A percentile compares a stretch with the other conserved stretches of the same genome.
Evolutionary conservation across 163 green algal species (phyloP).

Genomic region (Smithsoniella earleae): DNA sequence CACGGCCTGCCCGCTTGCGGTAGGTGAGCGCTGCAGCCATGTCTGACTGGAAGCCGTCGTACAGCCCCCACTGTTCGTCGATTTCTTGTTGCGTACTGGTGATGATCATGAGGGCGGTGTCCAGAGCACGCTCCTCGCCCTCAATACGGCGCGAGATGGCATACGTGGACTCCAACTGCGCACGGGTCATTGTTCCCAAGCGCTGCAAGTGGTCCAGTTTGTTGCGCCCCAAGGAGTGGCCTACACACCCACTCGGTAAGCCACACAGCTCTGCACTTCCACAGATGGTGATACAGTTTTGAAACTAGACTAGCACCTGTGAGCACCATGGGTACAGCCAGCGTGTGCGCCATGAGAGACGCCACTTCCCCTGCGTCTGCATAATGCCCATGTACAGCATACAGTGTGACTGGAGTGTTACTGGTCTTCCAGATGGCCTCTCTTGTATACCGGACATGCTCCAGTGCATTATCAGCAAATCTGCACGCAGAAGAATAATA

Average conservation of each 20-base stretch:
- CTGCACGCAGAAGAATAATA: not conserved
- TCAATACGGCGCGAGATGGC: constrained; percentile 84
- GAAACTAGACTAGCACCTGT: too few species aligned
- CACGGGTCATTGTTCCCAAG: constrained; percentile 54
- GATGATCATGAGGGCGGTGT: constrained; percentile 75
- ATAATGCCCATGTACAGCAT: constrained; percentile 90
- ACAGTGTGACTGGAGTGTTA: constrained; percentile 65
- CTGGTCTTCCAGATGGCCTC: constrained; percentile 50
- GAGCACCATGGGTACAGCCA: constrained; percentile 79
- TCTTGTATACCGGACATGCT: constrained; percentile 58
- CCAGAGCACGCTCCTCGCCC: constrained; percentile 82
- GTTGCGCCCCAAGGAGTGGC: constrained; percentile 86
- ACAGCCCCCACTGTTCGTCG: constrained; percentile 83
- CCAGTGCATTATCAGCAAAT: constrained; percentile 78
- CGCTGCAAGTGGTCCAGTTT: constrained; percentile 90
- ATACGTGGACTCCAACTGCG: constrained; percentile 83
- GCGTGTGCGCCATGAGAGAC: constrained; percentile 58
- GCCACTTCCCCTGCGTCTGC: constrained; percentile 80
- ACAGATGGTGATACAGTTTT: too few species aligned
- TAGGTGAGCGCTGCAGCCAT: constrained; percentile 55
- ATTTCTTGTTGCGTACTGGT: constrained; percentile 87
- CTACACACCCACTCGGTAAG: too few species aligned
- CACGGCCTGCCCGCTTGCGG: constrained; percentile 54
- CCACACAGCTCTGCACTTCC: too few species aligned
- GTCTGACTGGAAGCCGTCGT: constrained; percentile 61